A percentile compares a stretch with the other conserved stretches of the same genome.
phyloP scores from a whole-genome alignment of 2,329 filamentous ascomycete genomes.

The Neonectria magnoliae region DNA sequence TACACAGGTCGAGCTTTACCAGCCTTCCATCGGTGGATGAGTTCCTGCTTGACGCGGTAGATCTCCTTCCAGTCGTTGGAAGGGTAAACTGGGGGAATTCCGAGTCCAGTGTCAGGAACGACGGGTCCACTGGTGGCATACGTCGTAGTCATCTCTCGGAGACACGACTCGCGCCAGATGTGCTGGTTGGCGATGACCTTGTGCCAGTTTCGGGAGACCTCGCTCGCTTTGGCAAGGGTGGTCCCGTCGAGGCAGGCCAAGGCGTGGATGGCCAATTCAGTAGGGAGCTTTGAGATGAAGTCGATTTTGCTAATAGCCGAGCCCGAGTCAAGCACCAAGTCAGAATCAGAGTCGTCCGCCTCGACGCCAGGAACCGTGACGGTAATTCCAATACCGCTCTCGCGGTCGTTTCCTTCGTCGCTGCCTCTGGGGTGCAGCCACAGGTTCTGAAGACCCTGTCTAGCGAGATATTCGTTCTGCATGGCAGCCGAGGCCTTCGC shows the following conservation, averaged over 20 bases:
- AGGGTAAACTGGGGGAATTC: conserved; percentile 64
- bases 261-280: conserved; percentile 68
- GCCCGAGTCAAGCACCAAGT: conserved; percentile 46
- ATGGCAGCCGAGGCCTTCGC: conserved; percentile 69
- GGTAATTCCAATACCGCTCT: conserved; percentile 72
- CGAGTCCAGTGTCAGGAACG: conserved; percentile 64
- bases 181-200: conserved; percentile 61
- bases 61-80: conserved; percentile 87
- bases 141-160: conserved; percentile 68
- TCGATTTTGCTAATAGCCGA: conserved; percentile 63
- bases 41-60: conserved; percentile 78
- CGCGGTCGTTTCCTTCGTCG: conserved; percentile 65
- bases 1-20: conserved; percentile 85
- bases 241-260: conserved; percentile 65
- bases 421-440: conserved; percentile 53
- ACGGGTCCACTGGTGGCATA: conserved; percentile 67
- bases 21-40: conserved; percentile 82
- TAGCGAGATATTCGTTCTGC: conserved; percentile 62
- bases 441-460: conserved; percentile 51
- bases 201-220: conserved; percentile 64
- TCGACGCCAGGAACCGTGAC: conserved; percentile 56
- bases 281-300: conserved; percentile 65
- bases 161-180: conserved; percentile 71
- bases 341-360: conserved; percentile 47
- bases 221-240: conserved; percentile 59